phyloP scores from a whole-genome alignment of 306 rosid species.

The Prunus mongolica region DNA sequence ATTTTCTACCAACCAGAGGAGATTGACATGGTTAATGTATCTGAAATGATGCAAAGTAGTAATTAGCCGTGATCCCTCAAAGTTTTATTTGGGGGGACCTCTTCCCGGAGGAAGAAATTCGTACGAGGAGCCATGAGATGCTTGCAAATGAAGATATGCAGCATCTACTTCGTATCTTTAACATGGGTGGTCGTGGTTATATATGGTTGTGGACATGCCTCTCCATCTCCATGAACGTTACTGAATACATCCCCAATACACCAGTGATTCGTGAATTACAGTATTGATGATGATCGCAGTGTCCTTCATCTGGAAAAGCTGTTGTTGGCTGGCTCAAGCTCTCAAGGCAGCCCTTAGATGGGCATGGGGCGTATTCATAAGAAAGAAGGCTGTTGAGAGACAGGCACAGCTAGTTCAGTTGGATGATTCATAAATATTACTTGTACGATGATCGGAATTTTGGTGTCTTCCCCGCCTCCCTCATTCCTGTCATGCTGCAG shows the following conservation, averaged over 20 bases:
- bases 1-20: neutral
- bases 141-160: slow-evolving; percentile 91
- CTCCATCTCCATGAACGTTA: slow-evolving; percentile 42
- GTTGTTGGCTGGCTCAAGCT: slow-evolving; percentile 93
- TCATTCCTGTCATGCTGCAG: slow-evolving; percentile 13
- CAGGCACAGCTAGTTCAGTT: slow-evolving; percentile 87
- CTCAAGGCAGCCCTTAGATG: slow-evolving; percentile 84
- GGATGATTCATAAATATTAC: slow-evolving; percentile 49
- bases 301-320: slow-evolving; percentile 85
- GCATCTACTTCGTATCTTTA: slow-evolving; percentile 58
- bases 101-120: slow-evolving; percentile 77
- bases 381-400: slow-evolving; percentile 82
- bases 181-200: slow-evolving; percentile 56
- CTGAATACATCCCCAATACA: slow-evolving; percentile 46
- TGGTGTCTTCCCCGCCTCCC: slow-evolving; percentile 16
- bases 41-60: neutral
- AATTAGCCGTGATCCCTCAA: neutral
- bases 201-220: slow-evolving; percentile 28
- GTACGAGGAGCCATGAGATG: slow-evolving; percentile 78
- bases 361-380: slow-evolving; percentile 87
- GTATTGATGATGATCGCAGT: slow-evolving; percentile 44
- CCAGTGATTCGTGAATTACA: slow-evolving; percentile 41
- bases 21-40: neutral
- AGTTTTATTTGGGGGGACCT: slow-evolving; percentile 18
- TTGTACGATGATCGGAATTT: slow-evolving; percentile 15